A percentile compares a stretch with the other conserved stretches of the same genome.
Evolutionary conservation across 2,329 filamentous ascomycete genomes (phyloP).

Genomic region (Ceratocystis ficicola): DNA sequence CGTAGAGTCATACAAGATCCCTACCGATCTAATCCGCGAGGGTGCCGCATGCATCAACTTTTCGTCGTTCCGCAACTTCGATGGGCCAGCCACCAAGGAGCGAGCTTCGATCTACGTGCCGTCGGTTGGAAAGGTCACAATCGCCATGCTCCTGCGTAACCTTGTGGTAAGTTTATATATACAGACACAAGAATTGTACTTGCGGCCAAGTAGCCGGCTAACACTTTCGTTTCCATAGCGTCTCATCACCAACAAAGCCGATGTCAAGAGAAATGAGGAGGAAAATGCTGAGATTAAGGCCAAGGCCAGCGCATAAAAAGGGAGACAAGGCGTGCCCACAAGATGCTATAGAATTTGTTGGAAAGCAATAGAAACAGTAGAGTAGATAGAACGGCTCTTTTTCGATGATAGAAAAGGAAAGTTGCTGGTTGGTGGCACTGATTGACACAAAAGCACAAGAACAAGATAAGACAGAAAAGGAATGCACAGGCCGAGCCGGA

Average conservation of each 20-base stretch:
- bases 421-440: background rate
- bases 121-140: constrained; percentile 94
- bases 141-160: constrained; percentile 80
- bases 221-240: constrained; percentile 31
- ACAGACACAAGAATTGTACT: background rate
- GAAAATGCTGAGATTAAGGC: constrained; percentile 23
- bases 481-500: background rate
- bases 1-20: constrained; percentile 77
- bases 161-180: constrained; percentile 55
- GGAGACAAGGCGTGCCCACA: background rate
- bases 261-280: constrained; percentile 33
- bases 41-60: constrained; percentile 99
- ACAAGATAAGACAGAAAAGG: constrained; percentile 4
- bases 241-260: constrained; percentile 34
- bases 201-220: constrained; percentile 23
- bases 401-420: too few relatives aligned
- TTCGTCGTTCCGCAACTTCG: constrained; percentile 89
- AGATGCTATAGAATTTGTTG: background rate
- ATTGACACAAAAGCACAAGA: background rate
- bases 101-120: constrained; percentile 95
- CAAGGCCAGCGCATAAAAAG: background rate
- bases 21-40: constrained; percentile 67
- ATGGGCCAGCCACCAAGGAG: constrained; percentile 71
- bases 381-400: background rate
- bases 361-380: background rate